phyloP scores from a whole-genome alignment of 2,329 filamentous ascomycete genomes.

The Fusarium anguioides region DNA sequence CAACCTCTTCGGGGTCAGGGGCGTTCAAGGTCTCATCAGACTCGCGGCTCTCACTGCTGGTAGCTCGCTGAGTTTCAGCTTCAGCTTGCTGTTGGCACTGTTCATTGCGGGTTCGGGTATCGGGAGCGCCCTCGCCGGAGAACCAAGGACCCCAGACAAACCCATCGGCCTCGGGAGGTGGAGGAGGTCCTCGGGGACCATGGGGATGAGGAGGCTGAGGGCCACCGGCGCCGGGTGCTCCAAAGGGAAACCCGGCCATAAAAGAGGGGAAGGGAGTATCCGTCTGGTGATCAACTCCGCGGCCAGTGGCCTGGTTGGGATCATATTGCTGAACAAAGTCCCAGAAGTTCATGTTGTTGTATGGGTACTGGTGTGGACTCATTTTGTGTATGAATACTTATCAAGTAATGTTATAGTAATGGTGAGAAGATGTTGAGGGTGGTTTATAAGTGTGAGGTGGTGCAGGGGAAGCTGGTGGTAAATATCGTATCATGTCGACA shows the following conservation, averaged over 20 bases:
- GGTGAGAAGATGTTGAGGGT: slow-evolving; percentile 1
- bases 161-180: slow-evolving; percentile 38
- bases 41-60: slow-evolving; percentile 49
- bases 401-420: not conserved
- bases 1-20: slow-evolving; percentile 50
- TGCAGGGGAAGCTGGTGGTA: slow-evolving; percentile 23
- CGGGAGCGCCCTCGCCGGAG: slow-evolving; percentile 42
- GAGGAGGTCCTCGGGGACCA: slow-evolving; percentile 32
- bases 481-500: slow-evolving; percentile 11
- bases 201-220: slow-evolving; percentile 18
- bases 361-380: slow-evolving; percentile 40
- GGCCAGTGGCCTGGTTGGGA: slow-evolving; percentile 47
- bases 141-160: slow-evolving; percentile 44
- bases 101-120: slow-evolving; percentile 24
- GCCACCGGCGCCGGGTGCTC: slow-evolving; percentile 26
- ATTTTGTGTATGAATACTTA: slow-evolving; percentile 27
- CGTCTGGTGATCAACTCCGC: slow-evolving; percentile 54
- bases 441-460: slow-evolving; percentile 10
- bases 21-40: slow-evolving; percentile 50
- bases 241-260: slow-evolving; percentile 52
- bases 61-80: slow-evolving; percentile 16
- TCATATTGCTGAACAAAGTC: slow-evolving; percentile 53
- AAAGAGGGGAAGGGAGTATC: slow-evolving; percentile 41
- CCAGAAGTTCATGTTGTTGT: slow-evolving; percentile 45
- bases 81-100: slow-evolving; percentile 36